phyloP scores from a whole-genome alignment of 129 eudicot genomes.

The Lactuca saligna region DNA sequence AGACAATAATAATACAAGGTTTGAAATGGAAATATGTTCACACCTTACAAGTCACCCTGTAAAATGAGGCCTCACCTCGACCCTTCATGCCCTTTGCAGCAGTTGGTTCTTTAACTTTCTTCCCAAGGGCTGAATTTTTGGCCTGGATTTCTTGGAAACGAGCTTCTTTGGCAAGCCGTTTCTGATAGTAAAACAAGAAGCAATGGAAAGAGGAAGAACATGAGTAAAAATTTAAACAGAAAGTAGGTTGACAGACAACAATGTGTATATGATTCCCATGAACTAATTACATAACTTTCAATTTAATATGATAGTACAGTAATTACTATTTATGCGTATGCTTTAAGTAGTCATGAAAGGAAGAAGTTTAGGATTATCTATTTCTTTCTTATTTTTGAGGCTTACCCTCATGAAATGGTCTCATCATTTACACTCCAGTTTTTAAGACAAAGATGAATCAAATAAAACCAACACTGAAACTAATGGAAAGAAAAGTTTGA shows the following conservation, averaged over 20 bases:
- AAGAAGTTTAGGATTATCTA: too few relatives aligned
- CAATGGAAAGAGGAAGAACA: not conserved
- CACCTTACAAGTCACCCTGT: slow-evolving; percentile 97
- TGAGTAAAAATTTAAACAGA: not conserved
- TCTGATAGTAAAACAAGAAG: slow-evolving; percentile 43
- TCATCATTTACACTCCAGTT: not conserved
- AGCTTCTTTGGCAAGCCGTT: slow-evolving; percentile 98
- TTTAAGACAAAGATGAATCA: not conserved
- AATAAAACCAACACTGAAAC: not conserved
- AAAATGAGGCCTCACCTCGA: slow-evolving; percentile 93
- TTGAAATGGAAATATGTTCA: slow-evolving; percentile 22
- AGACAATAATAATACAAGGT: not conserved
- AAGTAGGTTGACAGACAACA: not conserved
- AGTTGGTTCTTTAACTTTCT: slow-evolving; percentile 72
- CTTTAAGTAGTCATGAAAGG: too few relatives aligned
- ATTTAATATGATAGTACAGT: too few relatives aligned
- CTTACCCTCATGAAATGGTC: not conserved
- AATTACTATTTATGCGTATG: too few relatives aligned
- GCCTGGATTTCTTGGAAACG: slow-evolving; percentile 86
- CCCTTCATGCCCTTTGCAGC: slow-evolving; percentile 63
- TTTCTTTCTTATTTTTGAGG: too few relatives aligned
- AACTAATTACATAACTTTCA: too few relatives aligned
- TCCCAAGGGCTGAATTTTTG: slow-evolving; percentile 84
- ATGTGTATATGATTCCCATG: not conserved
- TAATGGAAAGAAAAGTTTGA: not conserved